Evolutionary conservation across 1,139 yeast species (phyloP), one percentile per base, ranked within the genome.

Genomic region (Candida neerlandica): DNA sequence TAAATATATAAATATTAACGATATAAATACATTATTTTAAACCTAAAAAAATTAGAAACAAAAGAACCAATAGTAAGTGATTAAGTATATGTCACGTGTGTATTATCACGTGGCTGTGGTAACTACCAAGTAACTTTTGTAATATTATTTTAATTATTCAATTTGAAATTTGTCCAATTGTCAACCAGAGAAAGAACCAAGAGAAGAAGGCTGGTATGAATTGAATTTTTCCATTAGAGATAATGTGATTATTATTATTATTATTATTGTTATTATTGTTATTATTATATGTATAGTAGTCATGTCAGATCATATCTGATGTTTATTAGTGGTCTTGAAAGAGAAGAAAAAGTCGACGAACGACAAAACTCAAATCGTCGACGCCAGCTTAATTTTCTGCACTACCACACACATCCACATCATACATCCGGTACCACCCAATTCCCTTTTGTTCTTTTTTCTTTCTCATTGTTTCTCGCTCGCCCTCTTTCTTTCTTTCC

Each of bases 351-450:
- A 33, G 14, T 14, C 35, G 14, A 33, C 16, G 35, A 33, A 33
- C 35, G 35, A 33, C 35, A 23, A n/a, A n/a, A 23, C 9, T 23
- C 34, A 19, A 35, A 35, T 35, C 18, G 40, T 35, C 40, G 40
- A 35, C 40, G n/a, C 23, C 18, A 14, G 27, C 27, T 23, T 23
- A 23, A 21, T 7, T 10, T 23, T 23, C 27, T 10, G 27, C 27
- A 23, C 27, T 23, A 23, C 27, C 27, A n/a, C 33, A n/a, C n/a
- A n/a, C n/a, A n/a, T n/a, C n/a, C n/a, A n/a, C n/a, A n/a, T n/a
- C n/a, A n/a, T n/a, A n/a, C n/a, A 5, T n/a, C 14, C 12, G 9
- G 5, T n/a, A 10, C 12, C 18, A 16, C 19, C 38, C 19, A 34
- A 21, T 26, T 35, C 40, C 27, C 27, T 35, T 18, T 5, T 5